Conservation (phyloP, 306 rosid genomes). For the Senna siamea region DNA sequence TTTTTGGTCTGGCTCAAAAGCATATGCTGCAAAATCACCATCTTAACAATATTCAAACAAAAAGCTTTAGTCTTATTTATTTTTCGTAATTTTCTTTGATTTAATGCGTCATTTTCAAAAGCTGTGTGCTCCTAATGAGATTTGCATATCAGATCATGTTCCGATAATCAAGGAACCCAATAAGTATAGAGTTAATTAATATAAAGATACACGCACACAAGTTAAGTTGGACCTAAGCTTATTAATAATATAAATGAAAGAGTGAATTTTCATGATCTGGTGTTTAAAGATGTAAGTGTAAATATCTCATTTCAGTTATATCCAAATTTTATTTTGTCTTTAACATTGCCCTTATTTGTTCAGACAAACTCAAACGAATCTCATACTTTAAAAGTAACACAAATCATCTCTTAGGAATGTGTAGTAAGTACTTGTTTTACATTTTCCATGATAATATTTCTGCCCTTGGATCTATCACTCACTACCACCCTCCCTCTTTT, state of each 20-base stretch:
- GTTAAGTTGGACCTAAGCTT: too few species aligned
- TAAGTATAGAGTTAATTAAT: neutral
- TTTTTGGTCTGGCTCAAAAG: neutral
- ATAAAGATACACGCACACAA: too few species aligned
- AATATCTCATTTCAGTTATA: too few species aligned
- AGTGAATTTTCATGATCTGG: too few species aligned
- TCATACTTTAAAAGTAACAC: constrained; percentile 23
- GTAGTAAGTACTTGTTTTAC: constrained; percentile 16
- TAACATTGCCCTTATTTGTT: too few species aligned
- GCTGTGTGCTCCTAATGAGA: constrained; percentile 34
- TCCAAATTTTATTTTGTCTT: too few species aligned
- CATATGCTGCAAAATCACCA: neutral
- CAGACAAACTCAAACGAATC: constrained; percentile 40
- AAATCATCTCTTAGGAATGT: constrained; percentile 14
- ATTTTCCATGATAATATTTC: constrained; percentile 28
- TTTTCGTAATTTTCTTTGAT: constrained; percentile 28
- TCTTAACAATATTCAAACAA: neutral
- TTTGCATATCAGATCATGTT: constrained; percentile 24
- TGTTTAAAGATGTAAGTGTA: too few species aligned
- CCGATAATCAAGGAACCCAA: constrained; percentile 40
- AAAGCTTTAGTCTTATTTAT: neutral
- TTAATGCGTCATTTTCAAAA: constrained; percentile 34
- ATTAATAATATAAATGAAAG: too few species aligned
- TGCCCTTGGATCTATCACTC: constrained; percentile 47
- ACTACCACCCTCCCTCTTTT: neutral